Conservation (phyloP, 2,329 filamentous ascomycete species). For the Fusarium transvaalense region DNA sequence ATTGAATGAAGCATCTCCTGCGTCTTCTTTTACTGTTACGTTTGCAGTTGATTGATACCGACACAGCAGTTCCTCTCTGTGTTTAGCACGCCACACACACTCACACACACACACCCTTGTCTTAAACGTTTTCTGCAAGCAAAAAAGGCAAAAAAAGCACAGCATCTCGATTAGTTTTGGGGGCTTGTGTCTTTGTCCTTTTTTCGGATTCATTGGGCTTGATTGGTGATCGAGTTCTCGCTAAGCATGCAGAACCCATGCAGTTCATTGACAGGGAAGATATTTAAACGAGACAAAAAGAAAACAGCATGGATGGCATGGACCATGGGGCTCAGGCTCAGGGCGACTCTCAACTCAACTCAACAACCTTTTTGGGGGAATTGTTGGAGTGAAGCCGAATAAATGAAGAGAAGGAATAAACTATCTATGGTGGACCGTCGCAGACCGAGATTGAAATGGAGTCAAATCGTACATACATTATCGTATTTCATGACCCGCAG, state of each 20-base stretch:
- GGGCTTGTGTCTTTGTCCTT: no score
- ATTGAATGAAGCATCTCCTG: slow-evolving; percentile 34
- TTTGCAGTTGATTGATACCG: slow-evolving; percentile 19
- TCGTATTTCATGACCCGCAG: slow-evolving; percentile 16
- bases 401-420: background rate
- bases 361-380: background rate
- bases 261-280: slow-evolving; percentile 3
- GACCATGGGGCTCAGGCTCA: background rate
- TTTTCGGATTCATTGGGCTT: slow-evolving; percentile 5
- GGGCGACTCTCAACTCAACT: slow-evolving; percentile 8
- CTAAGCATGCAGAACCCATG: slow-evolving; percentile 4
- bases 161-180: background rate
- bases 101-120: slow-evolving; percentile 16
- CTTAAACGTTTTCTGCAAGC: slow-evolving; percentile 3
- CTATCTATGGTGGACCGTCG: background rate
- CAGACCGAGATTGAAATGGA: slow-evolving; percentile 43
- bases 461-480: slow-evolving; percentile 6
- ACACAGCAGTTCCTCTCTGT: background rate
- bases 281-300: background rate
- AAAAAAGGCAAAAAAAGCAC: background rate
- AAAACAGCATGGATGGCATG: background rate
- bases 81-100: slow-evolving; percentile 27
- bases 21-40: slow-evolving; percentile 7
- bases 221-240: background rate
- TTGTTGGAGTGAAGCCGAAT: background rate